Conservation (phyloP, 73 alveolate species). For the Tetrahymena borealis region DNA sequence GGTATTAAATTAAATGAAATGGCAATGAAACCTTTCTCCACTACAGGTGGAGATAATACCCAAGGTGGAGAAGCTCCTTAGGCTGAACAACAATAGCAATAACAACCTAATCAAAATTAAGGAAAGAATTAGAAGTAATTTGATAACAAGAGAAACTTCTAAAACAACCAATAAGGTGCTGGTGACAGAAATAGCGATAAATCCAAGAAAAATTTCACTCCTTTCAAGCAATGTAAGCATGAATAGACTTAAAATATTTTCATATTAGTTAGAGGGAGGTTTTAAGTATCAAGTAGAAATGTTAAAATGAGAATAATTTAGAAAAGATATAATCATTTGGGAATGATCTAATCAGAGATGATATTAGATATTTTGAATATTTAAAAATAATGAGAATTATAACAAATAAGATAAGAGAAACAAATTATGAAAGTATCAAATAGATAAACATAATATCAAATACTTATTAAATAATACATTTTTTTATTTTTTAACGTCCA, state of each 20-base stretch:
- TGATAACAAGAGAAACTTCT: background rate
- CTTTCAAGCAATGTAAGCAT: background rate
- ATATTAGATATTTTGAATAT: too few relatives aligned
- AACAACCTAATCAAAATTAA: background rate
- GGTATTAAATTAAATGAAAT: background rate
- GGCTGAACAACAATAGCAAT: background rate
- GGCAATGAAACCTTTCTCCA: background rate
- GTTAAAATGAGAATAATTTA: too few relatives aligned
- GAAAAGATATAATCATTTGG: too few relatives aligned
- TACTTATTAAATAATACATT: too few relatives aligned
- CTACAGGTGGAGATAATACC: background rate
- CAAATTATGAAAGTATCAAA: too few relatives aligned
- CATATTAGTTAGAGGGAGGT: background rate
- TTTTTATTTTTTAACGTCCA: too few relatives aligned
- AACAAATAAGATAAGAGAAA: too few relatives aligned
- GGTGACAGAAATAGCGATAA: background rate
- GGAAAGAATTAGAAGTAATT: constrained; percentile 1
- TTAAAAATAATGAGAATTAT: too few relatives aligned
- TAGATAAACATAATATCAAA: too few relatives aligned
- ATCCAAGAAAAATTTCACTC: background rate
- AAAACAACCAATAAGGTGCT: background rate
- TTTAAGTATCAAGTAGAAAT: too few relatives aligned
- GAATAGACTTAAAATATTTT: background rate
- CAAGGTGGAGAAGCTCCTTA: background rate
- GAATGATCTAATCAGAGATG: too few relatives aligned